Conservation (phyloP, 805 yeast genomes). For the Millerozyma acaciae region DNA sequence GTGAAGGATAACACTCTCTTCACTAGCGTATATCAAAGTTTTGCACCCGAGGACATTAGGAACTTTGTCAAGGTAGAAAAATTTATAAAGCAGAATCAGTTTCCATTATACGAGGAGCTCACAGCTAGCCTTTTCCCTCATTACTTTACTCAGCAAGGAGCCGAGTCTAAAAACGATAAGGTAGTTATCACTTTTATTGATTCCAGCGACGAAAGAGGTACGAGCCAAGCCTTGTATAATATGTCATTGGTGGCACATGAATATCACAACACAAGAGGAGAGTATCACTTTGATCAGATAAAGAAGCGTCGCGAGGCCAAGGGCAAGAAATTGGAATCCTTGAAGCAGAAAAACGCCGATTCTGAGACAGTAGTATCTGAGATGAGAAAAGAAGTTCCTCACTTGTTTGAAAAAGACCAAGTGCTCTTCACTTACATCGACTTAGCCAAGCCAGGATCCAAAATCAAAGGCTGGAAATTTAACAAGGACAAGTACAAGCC, state of each 20-base stretch:
- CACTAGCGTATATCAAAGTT: constrained; percentile 54
- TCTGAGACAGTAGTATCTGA: constrained; percentile 43
- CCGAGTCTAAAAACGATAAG: constrained; percentile 30
- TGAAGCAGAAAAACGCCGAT: constrained; percentile 40
- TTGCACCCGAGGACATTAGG: constrained; percentile 62
- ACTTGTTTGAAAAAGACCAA: constrained; percentile 40
- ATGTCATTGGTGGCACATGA: constrained; percentile 47
- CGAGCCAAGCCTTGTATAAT: constrained; percentile 32
- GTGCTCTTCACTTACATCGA: constrained; percentile 51
- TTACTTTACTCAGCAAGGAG: constrained; percentile 28
- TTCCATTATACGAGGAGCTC: constrained; percentile 53
- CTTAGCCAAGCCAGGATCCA: constrained; percentile 31
- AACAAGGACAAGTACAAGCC: constrained; percentile 27
- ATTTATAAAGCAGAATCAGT: constrained; percentile 47
- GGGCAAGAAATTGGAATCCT: constrained; percentile 34
- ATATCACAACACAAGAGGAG: constrained; percentile 42
- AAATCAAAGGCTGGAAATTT: constrained; percentile 34
- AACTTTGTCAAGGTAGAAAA: constrained; percentile 42
- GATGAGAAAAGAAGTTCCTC: constrained; percentile 48
- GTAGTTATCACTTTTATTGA: constrained; percentile 50
- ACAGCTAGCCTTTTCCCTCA: constrained; percentile 32
- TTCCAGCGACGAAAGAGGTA: constrained; percentile 28
- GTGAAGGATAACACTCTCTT: constrained; percentile 55
- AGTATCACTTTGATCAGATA: constrained; percentile 35
- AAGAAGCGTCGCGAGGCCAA: constrained; percentile 32